Percentiles rank a stretch among this genome's conserved stretches.
These are phyloP conservation scores for Calendula officinalis DNA, from an alignment of 129 eudicot genomes.

Conservation along the genomic window DNA sequence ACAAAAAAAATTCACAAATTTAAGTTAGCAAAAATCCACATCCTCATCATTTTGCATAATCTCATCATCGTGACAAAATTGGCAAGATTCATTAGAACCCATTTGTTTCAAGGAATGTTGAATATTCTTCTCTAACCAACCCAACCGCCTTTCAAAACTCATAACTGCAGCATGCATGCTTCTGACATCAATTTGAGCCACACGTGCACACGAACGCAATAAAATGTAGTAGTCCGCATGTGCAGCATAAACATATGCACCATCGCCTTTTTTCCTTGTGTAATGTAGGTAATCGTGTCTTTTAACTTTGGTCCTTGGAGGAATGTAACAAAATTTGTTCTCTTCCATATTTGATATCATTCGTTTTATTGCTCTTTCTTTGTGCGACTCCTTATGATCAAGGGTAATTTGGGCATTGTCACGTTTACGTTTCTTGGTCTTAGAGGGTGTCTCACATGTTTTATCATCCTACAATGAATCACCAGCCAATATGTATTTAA, in stretches of 20 bases:
- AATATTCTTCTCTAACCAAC: slow-evolving; percentile 56
- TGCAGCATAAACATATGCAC: slow-evolving; percentile 51
- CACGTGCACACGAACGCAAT: slow-evolving; percentile 74
- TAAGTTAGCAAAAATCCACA: slow-evolving; percentile 13
- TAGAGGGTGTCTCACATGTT: slow-evolving; percentile 21
- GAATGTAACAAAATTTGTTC: slow-evolving; percentile 54
- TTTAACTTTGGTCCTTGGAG: slow-evolving; percentile 55
- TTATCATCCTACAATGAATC: slow-evolving; percentile 31
- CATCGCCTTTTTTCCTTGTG: slow-evolving; percentile 48
- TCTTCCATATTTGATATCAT: slow-evolving; percentile 75
- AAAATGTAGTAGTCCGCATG: slow-evolving; percentile 81
- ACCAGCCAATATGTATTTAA: slow-evolving; percentile 48
- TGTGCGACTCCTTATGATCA: slow-evolving; percentile 19
- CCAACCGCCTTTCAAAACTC: slow-evolving; percentile 62
- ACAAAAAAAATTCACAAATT: slow-evolving; percentile 23
- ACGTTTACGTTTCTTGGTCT: slow-evolving; percentile 30
- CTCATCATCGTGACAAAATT: slow-evolving; percentile 36
- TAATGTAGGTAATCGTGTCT: slow-evolving; percentile 46
- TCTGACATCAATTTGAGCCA: slow-evolving; percentile 62
- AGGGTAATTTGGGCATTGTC: slow-evolving; percentile 5
- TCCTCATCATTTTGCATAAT: not conserved
- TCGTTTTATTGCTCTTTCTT: slow-evolving; percentile 41
- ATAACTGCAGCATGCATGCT: slow-evolving; percentile 58
- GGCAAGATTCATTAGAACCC: slow-evolving; percentile 36
- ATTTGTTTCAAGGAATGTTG: slow-evolving; percentile 33